A percentile compares a stretch with the other conserved stretches of the same genome.
Conservation (phyloP, 1,139 yeast species). For the Taiozyma onychis region DNA sequence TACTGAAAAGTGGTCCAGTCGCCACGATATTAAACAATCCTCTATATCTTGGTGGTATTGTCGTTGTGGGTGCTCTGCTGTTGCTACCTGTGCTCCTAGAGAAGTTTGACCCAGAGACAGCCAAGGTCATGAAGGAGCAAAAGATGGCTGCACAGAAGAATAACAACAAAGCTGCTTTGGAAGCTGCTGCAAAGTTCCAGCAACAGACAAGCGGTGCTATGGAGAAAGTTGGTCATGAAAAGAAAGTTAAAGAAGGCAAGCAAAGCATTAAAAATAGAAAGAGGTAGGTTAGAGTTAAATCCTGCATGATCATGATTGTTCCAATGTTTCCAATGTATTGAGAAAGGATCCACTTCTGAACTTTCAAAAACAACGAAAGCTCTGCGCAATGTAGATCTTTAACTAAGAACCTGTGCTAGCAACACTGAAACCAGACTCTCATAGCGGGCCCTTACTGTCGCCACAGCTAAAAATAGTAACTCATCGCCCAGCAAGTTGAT, state of each 20-base stretch:
- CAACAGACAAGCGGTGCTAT: background rate
- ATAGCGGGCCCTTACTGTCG: background rate
- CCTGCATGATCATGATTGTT: background rate
- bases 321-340: too few species aligned
- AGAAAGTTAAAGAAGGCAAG: background rate
- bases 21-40: constrained; percentile 31
- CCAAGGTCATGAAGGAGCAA: constrained; percentile 28
- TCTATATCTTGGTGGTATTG: constrained; percentile 29
- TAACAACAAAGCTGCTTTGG: constrained; percentile 7
- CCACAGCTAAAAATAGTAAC: background rate
- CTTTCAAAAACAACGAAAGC: too few species aligned
- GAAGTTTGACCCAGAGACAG: constrained; percentile 34
- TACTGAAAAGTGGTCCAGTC: constrained; percentile 30
- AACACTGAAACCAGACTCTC: too few species aligned
- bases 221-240: background rate
- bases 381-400: too few species aligned
- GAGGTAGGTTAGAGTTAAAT: background rate
- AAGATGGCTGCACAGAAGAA: constrained; percentile 15
- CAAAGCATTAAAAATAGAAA: background rate
- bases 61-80: constrained; percentile 23
- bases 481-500: background rate
- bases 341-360: too few species aligned
- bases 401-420: too few species aligned
- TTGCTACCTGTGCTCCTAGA: constrained; percentile 30
- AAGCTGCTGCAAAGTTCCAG: background rate